Percentiles rank a stretch among this genome's conserved stretches.
These are phyloP conservation scores for Litsea cubeba DNA, from an alignment of 164 flowering plant genomes.

Conservation along the genomic window DNA sequence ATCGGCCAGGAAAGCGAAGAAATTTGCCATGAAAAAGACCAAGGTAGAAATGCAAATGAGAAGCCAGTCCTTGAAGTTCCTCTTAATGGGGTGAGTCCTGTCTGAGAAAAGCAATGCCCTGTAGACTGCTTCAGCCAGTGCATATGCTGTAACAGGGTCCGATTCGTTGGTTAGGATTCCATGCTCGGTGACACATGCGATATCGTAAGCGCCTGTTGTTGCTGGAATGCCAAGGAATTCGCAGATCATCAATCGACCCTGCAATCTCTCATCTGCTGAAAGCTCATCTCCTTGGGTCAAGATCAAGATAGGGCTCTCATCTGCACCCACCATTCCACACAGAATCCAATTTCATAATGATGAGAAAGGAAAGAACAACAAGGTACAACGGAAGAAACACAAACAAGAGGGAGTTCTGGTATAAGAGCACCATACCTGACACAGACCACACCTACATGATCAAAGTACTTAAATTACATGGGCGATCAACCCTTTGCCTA, in stretches of 20 bases:
- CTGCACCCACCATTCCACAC: constrained; percentile 24
- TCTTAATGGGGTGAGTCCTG: constrained; percentile 41
- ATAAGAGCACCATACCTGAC: no score
- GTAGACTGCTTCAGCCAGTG: constrained; percentile 54
- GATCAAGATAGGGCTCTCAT: constrained; percentile 68
- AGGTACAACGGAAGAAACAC: no score
- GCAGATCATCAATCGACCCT: constrained; percentile 28
- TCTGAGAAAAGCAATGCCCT: constrained; percentile 58
- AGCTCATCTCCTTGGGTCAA: constrained; percentile 72
- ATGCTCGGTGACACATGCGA: constrained; percentile 59
- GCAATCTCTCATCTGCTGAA: constrained; percentile 53
- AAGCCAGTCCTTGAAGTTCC: constrained; percentile 26
- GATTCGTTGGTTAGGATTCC: constrained; percentile 56
- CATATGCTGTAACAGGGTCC: constrained; percentile 62
- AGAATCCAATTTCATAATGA: no score
- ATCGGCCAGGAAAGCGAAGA: constrained; percentile 39
- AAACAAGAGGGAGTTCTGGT: no score
- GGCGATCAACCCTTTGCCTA: no score
- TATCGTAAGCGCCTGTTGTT: constrained; percentile 58
- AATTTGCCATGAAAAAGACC: constrained; percentile 25
- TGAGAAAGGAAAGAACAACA: no score
- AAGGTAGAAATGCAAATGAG: constrained; percentile 23
- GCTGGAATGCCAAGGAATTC: constrained; percentile 16
- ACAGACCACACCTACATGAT: no score
- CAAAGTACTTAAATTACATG: no score